Evolutionary conservation across 495 filamentous ascomycete species (phyloP).

Genomic region (Penicillium arizonense): DNA sequence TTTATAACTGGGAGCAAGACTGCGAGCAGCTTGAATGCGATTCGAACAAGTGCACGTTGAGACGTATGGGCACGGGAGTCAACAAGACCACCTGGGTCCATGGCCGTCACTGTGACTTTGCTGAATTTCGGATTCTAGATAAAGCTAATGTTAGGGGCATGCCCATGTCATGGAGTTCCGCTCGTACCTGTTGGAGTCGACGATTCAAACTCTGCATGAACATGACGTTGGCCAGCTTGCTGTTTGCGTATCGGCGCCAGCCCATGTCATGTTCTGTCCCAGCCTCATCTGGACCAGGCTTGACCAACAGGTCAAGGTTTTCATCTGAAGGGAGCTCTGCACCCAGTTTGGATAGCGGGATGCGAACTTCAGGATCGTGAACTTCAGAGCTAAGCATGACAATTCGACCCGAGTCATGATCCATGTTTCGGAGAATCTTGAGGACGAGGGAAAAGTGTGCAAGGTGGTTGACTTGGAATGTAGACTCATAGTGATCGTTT

Average conservation of each 20-base stretch:
- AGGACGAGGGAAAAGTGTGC: constrained; percentile 44
- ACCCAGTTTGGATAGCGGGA: constrained; percentile 10
- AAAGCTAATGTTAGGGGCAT: neutral
- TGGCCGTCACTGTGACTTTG: constrained; percentile 43
- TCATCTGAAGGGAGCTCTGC: constrained; percentile 10
- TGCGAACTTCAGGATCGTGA: constrained; percentile 30
- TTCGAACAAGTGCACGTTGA: constrained; percentile 38
- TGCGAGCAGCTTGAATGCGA: constrained; percentile 32
- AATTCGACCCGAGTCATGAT: constrained; percentile 39
- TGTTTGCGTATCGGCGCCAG: constrained; percentile 35
- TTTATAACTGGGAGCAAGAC: constrained; percentile 32
- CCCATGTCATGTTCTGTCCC: constrained; percentile 11
- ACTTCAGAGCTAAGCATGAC: constrained; percentile 42
- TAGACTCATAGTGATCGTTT: constrained; percentile 43
- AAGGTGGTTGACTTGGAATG: constrained; percentile 46
- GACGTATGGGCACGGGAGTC: constrained; percentile 44
- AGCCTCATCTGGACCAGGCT: constrained; percentile 5
- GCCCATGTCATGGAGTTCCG: neutral
- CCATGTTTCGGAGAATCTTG: constrained; percentile 42
- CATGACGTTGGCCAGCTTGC: constrained; percentile 42
- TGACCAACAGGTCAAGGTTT: constrained; percentile 11
- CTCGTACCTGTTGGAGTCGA: constrained; percentile 26
- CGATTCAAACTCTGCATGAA: constrained; percentile 46
- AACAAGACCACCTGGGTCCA: constrained; percentile 45
- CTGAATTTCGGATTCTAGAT: constrained; percentile 27